Percentiles rank a stretch among this genome's conserved stretches.
Evolutionary conservation across 495 filamentous ascomycete genomes (phyloP).

Genomic region (Aspergillus leporis): DNA sequence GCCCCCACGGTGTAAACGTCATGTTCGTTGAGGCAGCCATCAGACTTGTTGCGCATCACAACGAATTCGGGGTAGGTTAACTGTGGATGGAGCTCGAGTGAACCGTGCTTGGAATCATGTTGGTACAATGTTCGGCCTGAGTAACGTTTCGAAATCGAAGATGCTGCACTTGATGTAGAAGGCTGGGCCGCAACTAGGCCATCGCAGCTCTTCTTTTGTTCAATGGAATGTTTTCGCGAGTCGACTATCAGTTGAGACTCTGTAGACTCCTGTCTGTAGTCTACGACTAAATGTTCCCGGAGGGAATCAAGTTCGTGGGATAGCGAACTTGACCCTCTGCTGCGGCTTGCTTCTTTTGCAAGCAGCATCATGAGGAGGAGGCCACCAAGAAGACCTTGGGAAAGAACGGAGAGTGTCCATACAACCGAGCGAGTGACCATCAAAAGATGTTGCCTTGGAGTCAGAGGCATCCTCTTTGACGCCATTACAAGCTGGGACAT

Average conservation of each 20-base stretch:
- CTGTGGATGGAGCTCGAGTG: conserved; percentile 28
- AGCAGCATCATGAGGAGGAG: conserved; percentile 24
- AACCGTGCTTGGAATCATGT: conserved; percentile 28
- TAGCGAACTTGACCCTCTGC: conserved; percentile 29
- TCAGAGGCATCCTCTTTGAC: not conserved
- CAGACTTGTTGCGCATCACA: conserved; percentile 10
- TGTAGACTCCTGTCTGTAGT: conserved; percentile 10
- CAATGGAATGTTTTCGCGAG: conserved; percentile 14
- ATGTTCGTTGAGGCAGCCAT: conserved; percentile 6
- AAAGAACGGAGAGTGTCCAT: conserved; percentile 37
- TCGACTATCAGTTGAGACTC: conserved; percentile 15
- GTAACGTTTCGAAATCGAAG: conserved; percentile 36
- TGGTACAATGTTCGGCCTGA: conserved; percentile 38
- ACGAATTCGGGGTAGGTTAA: conserved; percentile 19
- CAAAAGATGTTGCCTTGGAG: conserved; percentile 14
- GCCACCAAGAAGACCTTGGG: conserved; percentile 36
- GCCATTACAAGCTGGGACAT: conserved; percentile 12
- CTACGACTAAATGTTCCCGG: conserved; percentile 17
- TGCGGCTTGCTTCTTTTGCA: conserved; percentile 14
- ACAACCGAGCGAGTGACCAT: conserved; percentile 34
- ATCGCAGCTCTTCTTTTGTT: conserved; percentile 16
- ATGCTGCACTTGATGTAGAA: conserved; percentile 26
- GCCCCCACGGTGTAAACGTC: conserved; percentile 16
- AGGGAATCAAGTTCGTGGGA: conserved; percentile 33
- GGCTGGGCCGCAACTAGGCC: conserved; percentile 8